Evolutionary conservation across 306 rosid species (phyloP), one percentile per base, ranked within the genome.

Genomic region (Malus fusca): DNA sequence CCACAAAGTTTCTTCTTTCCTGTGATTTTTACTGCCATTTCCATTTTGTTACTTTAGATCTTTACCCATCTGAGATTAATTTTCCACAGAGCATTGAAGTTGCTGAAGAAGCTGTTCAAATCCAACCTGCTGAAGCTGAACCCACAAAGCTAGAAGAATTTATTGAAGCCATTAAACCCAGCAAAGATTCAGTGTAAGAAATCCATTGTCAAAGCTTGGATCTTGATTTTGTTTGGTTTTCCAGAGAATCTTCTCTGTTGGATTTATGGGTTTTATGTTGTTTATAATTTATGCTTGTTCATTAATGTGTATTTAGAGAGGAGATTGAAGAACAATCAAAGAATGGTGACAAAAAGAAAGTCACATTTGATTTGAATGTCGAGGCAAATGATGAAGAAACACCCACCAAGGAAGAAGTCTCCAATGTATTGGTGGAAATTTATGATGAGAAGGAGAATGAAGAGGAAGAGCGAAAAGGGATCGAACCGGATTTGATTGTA

Each of bases 141-240:
- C 64, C 68, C 58, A 62, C 76, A 23, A 69, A 83, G 78, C 84
- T 72, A 52, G 82, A 75, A 43, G 61, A 56, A 22, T 21, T 10
- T 72, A 77, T 75, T 42, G 77, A 79, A 51, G 72, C 78, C 72
- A 43, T 70, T 71, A 61, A 59, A 14, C 75, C 75, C 78, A 75
- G 63, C 26, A 73, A 66, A 17, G 76, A 80, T 77, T 82, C 85
- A 11, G 76, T 77, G 98, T 90, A 84, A 84, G 89, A 63, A 64
- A 43, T n/a, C 48, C 11, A 76, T 79, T n/a, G 40, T 8, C 63
- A 14, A 11, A 17, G 18, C 11, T 44, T 69, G 8, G 69, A 35
- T 35, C 48, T 68, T 35, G 61, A 35, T 3, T 26, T 11, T n/a
- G 28, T 51, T 69, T 56, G 12, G 3, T 12, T 61, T 67, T 37